Evolutionary conservation across 179 eudicot genomes (phyloP).

Genomic region (Camellia oleifera): DNA sequence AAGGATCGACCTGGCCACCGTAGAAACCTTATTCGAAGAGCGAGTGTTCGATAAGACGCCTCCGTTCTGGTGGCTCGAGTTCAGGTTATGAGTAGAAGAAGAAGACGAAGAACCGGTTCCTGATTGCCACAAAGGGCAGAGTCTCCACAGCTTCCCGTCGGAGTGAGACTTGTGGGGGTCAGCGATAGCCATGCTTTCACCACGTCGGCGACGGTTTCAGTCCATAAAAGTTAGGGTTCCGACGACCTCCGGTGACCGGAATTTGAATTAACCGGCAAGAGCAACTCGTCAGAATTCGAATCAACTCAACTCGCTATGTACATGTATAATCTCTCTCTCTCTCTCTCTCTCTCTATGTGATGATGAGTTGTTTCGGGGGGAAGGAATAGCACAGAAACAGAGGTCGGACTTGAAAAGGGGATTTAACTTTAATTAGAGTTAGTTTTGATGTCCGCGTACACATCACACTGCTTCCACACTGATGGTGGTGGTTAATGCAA

Average conservation of each 20-base stretch:
- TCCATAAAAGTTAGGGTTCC: neutral
- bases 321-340: neutral
- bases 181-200: constrained; percentile 11
- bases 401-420: neutral
- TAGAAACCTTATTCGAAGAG: constrained; percentile 34
- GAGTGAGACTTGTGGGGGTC: constrained; percentile 11
- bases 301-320: neutral
- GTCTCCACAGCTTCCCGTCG: constrained; percentile 41
- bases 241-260: neutral
- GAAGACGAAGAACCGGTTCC: constrained; percentile 37
- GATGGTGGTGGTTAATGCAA: neutral
- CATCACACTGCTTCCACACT: neutral
- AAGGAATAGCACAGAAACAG: neutral
- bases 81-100: constrained; percentile 44
- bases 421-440: neutral
- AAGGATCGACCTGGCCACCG: constrained; percentile 54
- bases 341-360: neutral
- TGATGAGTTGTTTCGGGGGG: neutral
- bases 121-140: constrained; percentile 53
- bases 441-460: neutral
- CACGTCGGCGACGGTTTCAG: neutral
- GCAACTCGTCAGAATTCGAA: neutral
- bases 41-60: constrained; percentile 13
- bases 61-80: constrained; percentile 17
- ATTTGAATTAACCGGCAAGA: neutral